phyloP scores from a whole-genome alignment of 352 stramenopile species.

The Phytophthora uliginosa region DNA sequence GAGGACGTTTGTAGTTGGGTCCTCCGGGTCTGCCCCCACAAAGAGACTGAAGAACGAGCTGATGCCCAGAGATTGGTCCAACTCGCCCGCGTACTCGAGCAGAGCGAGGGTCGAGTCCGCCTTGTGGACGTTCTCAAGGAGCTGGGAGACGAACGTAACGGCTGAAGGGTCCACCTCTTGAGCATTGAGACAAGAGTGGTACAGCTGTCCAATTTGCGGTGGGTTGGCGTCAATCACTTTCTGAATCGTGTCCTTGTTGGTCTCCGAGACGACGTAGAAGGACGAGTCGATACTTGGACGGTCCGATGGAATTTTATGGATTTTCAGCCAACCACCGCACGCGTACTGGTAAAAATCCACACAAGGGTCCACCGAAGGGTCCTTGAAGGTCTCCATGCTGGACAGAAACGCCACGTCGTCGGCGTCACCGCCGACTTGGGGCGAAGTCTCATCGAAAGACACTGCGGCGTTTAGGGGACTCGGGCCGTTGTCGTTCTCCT shows the following conservation, averaged over 20 bases:
- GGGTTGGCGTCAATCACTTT: slow-evolving; percentile 59
- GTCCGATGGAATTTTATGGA: slow-evolving; percentile 59
- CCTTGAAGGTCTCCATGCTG: slow-evolving; percentile 57
- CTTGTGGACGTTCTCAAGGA: slow-evolving; percentile 52
- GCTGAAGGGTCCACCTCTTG: slow-evolving; percentile 51
- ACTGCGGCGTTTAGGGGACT: slow-evolving; percentile 3
- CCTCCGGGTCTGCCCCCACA: slow-evolving; percentile 53
- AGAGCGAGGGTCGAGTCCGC: slow-evolving; percentile 50
- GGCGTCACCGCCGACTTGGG: background rate
- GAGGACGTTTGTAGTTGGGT: slow-evolving; percentile 59
- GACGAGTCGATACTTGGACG: slow-evolving; percentile 61
- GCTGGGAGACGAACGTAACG: slow-evolving; percentile 46
- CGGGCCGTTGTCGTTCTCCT: slow-evolving; percentile 1
- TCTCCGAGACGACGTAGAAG: slow-evolving; percentile 59
- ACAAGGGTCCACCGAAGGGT: slow-evolving; percentile 67
- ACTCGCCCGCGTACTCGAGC: slow-evolving; percentile 51
- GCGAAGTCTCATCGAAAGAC: slow-evolving; percentile 13
- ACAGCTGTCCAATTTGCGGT: slow-evolving; percentile 69
- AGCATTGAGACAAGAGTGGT: slow-evolving; percentile 59
- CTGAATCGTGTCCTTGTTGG: slow-evolving; percentile 66
- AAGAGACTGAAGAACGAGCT: slow-evolving; percentile 63
- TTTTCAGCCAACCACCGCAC: slow-evolving; percentile 76
- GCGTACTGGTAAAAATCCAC: slow-evolving; percentile 84
- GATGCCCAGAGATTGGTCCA: slow-evolving; percentile 56
- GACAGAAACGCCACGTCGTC: slow-evolving; percentile 54